phyloP scores from a whole-genome alignment of 495 filamentous ascomycete genomes.

The Neurospora sp. region DNA sequence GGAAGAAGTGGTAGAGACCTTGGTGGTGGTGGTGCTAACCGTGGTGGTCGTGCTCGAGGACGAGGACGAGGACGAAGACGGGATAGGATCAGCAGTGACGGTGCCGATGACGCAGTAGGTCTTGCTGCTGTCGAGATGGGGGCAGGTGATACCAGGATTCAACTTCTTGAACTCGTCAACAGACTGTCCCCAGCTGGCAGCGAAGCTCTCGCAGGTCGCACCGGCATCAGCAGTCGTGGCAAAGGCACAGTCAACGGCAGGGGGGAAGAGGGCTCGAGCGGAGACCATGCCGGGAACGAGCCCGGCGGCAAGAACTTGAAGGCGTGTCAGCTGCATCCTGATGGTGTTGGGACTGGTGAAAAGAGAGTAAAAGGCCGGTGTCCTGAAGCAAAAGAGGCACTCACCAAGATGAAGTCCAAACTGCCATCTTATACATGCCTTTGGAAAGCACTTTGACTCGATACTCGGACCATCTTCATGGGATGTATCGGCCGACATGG shows the following conservation, averaged over 20 bases:
- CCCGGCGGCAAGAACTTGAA: neutral
- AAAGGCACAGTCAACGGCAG: slow-evolving; percentile 14
- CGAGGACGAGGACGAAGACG: neutral
- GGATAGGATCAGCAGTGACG: slow-evolving; percentile 3
- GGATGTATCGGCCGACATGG: neutral
- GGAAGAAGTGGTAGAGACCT: neutral
- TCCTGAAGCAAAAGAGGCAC: neutral
- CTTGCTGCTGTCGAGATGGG: slow-evolving; percentile 3
- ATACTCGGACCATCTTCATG: neutral
- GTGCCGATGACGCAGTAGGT: slow-evolving; percentile 22
- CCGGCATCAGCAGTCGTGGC: slow-evolving; percentile 1
- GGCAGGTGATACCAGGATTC: slow-evolving; percentile 16
- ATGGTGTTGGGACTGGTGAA: neutral
- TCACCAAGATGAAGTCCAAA: neutral
- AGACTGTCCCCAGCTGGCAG: slow-evolving; percentile 14
- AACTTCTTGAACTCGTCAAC: slow-evolving; percentile 10
- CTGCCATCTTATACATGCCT: neutral
- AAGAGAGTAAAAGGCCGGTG: neutral
- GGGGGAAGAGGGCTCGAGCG: neutral
- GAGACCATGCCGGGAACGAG: neutral
- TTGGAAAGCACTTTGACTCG: too few species aligned
- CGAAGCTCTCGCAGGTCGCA: slow-evolving; percentile 16
- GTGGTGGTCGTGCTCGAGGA: slow-evolving; percentile 8
- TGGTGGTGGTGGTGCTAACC: neutral
- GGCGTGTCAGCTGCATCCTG: slow-evolving; percentile 1